These are phyloP conservation scores for Ceratobasidium sp. DNA, from an alignment of 1,284 basidiomycete species.

Conservation along the genomic window DNA sequence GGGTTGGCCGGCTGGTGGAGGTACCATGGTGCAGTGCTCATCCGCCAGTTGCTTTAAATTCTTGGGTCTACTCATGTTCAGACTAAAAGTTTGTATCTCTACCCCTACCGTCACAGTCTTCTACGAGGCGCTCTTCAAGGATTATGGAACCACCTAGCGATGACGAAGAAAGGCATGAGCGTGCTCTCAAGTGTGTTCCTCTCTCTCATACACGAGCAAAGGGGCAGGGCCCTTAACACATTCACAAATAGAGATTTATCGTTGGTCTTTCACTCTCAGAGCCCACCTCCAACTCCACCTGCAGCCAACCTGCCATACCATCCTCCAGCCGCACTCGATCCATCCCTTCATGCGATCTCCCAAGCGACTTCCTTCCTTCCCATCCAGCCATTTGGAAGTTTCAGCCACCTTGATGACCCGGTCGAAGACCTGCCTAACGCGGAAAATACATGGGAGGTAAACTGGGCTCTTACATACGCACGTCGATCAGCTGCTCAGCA, in stretches of 20 bases:
- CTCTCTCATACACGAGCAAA: background rate
- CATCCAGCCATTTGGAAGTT: constrained; percentile 12
- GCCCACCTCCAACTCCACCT: background rate
- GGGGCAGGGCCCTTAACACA: background rate
- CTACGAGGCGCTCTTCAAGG: background rate
- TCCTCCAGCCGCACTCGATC: background rate
- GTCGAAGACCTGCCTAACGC: constrained; percentile 32
- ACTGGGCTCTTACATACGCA: constrained; percentile 5
- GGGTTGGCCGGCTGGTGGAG: background rate
- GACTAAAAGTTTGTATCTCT: background rate
- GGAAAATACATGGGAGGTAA: constrained; percentile 27
- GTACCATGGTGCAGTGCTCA: background rate
- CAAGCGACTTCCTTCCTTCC: background rate
- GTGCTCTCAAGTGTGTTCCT: background rate
- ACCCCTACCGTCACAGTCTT: background rate
- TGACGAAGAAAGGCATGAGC: constrained; percentile 25
- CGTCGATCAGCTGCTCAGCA: constrained; percentile 15
- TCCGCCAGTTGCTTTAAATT: constrained; percentile 3
- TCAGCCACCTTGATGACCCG: constrained; percentile 17
- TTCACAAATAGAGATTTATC: constrained; percentile 33
- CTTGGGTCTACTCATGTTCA: background rate
- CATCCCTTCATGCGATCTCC: background rate
- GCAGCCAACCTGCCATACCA: constrained; percentile 2
- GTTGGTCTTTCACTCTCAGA: background rate
- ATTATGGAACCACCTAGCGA: constrained; percentile 22